A percentile compares a stretch with the other conserved stretches of the same genome.
Evolutionary conservation across 257 asterid genomes (phyloP).

Genomic region (Solanum clarkiae): DNA sequence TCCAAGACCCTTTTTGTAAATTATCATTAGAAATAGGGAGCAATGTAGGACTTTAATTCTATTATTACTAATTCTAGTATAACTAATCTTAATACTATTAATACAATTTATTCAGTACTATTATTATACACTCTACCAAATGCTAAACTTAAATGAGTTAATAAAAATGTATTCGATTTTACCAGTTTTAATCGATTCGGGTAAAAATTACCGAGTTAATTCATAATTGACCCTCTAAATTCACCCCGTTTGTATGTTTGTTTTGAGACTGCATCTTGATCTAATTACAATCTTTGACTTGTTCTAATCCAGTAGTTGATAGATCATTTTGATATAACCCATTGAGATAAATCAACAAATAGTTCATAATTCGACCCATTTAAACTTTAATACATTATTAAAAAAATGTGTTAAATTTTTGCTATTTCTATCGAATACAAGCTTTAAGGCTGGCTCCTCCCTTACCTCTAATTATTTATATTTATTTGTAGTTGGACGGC

Average conservation of each 20-base stretch:
- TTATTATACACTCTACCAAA: too few relatives aligned
- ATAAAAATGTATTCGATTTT: too few relatives aligned
- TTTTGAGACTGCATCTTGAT: neutral
- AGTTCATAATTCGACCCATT: neutral
- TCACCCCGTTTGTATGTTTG: too few relatives aligned
- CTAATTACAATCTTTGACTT: neutral
- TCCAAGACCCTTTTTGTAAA: neutral
- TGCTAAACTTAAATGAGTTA: too few relatives aligned
- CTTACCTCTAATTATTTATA: neutral
- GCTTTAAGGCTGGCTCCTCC: neutral
- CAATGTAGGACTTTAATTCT: neutral
- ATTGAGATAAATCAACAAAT: neutral
- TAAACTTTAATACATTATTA: neutral
- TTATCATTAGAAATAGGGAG: neutral
- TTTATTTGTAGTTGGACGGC: constrained; percentile 57
- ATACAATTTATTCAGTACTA: too few relatives aligned
- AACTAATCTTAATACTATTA: too few relatives aligned
- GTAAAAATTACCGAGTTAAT: too few relatives aligned
- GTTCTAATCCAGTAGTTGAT: neutral
- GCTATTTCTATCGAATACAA: neutral
- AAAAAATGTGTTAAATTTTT: neutral
- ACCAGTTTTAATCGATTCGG: too few relatives aligned
- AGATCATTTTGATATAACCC: neutral
- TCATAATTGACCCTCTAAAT: too few relatives aligned
- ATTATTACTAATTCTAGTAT: too few relatives aligned